A percentile compares a stretch with the other conserved stretches of the same genome.
Conservation (phyloP, 2,329 filamentous ascomycete genomes). For the Hymenoscyphus occultus region DNA sequence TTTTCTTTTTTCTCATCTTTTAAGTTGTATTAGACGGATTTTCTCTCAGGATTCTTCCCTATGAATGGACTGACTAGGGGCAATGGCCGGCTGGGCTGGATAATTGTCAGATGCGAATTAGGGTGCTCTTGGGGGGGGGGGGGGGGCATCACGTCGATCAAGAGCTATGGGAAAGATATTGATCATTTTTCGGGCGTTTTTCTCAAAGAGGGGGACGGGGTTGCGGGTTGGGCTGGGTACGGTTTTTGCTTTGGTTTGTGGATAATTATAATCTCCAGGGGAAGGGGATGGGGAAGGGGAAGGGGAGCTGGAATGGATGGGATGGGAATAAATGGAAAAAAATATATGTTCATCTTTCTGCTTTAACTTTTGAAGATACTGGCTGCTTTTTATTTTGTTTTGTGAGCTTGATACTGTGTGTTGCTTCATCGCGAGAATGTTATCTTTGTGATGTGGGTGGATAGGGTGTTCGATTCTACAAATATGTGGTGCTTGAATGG, state of each 20-base stretch:
- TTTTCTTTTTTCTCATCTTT: neutral
- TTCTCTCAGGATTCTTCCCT: neutral
- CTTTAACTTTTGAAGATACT: neutral
- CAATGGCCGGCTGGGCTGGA: neutral
- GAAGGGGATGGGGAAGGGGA: neutral
- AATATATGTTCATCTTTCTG: neutral
- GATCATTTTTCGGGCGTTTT: neutral
- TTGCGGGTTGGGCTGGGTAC: neutral
- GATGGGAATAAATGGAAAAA: neutral
- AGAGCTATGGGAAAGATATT: neutral
- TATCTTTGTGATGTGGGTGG: too few species aligned
- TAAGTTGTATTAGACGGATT: neutral
- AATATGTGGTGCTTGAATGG: too few species aligned
- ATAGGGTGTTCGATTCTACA: too few species aligned
- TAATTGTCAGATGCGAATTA: neutral
- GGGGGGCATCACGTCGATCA: slow-evolving; percentile 1
- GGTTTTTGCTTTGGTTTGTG: neutral
- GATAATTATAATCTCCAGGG: neutral
- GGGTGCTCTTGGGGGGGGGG: neutral
- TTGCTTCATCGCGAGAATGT: too few species aligned
- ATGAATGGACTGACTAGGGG: slow-evolving; percentile 5
- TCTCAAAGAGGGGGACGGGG: neutral
- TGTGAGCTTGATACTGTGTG: too few species aligned
- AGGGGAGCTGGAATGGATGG: neutral
- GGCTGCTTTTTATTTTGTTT: too few species aligned